Evolutionary conservation across 1,284 basidiomycete genomes (phyloP), one percentile per base, ranked within the genome.

Genomic region (Mycosarcoma maydis): DNA sequence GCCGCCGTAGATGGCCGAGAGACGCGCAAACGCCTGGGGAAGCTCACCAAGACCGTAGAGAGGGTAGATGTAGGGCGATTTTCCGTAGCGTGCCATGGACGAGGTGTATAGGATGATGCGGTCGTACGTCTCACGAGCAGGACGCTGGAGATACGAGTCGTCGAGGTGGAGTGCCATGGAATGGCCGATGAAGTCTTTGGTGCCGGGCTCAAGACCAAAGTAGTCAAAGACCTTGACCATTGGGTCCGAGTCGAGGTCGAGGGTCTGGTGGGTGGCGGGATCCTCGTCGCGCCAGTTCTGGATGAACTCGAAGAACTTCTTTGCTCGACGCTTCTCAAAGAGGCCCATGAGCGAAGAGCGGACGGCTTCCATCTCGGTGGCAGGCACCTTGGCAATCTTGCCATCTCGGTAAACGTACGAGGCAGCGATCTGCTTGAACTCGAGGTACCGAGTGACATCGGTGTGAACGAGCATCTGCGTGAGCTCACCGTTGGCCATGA

Each of bases 371-470:
- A 95, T 90, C 86, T 98, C 95, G 22, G 93, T 98, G 77, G 91
- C 91, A 26, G 96, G 96, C 11, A 99, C 96, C 85, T 99, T 99
- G 65, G 92, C 94, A 83, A 99, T 97, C 84, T 85, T 91, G 60
- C 93, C 92, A 84, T 98, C 96, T 50, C 95, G 90, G 84, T 94
- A 97, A 61, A 99, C 96, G 83, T 91, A 98, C 79, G 92, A 94
- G 51, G 95, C 96, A 2, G 96, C 93, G 83, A 99, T 98, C 85
- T 98, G 95, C 87, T 98, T 98, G 87, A 98, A 98, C 83, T 98
- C 96, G 81, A 99, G 90, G 85, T 99, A 99, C 65, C 94, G 90
- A 30, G 92, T 96, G 67, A 99, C 96, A 82, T 98, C 94, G 75
- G 96, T 98, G 86, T 98, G 95, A 42, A 98, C 94, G 68, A 99